These are phyloP conservation scores for Nitzschia sp. DNA, from an alignment of 108 stramenopile species.

Conservation along the genomic window DNA sequence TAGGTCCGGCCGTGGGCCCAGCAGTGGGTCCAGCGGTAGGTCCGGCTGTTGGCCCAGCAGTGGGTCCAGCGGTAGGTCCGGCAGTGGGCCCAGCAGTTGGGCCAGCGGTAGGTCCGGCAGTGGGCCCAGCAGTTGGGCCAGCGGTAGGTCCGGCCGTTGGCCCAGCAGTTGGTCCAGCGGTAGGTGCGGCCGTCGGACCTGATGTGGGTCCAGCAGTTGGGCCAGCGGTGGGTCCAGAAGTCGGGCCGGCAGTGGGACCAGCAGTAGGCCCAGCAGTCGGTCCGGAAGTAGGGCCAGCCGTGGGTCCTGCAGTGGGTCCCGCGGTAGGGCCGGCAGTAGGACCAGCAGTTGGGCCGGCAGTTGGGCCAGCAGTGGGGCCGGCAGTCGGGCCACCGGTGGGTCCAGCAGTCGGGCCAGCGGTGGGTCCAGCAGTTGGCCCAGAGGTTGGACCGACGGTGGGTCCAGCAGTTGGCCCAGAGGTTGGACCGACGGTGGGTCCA, in stretches of 20 bases:
- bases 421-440: too few species aligned
- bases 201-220: background rate
- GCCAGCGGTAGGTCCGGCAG: background rate
- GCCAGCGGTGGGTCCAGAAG: background rate
- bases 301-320: background rate
- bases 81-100: background rate
- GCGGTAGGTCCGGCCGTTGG: background rate
- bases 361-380: too few species aligned
- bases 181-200: background rate
- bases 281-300: background rate
- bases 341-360: too few species aligned
- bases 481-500: too few species aligned
- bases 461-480: too few species aligned
- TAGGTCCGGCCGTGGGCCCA: too few species aligned
- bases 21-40: too few species aligned
- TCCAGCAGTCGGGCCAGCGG: too few species aligned
- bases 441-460: too few species aligned
- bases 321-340: too few species aligned
- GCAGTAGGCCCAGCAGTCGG: too few species aligned
- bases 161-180: background rate
- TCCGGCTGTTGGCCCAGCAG: background rate
- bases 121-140: background rate
- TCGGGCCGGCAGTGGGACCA: background rate
- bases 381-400: too few species aligned
- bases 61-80: background rate